Conservation (phyloP, 108 stramenopile genomes). For the Nannochloropsis oceanica region DNA sequence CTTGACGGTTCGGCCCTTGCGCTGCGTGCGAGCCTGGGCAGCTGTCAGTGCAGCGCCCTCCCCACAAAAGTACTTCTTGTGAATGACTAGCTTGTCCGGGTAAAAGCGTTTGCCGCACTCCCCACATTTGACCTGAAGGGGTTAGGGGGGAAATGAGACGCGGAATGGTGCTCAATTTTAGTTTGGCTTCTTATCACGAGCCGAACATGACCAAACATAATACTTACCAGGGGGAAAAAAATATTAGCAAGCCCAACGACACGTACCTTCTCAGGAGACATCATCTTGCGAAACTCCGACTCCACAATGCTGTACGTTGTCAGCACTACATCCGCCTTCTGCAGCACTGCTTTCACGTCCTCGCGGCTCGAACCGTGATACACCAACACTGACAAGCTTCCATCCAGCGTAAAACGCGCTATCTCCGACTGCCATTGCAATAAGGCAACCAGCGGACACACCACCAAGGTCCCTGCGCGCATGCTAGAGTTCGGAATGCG, state of each 20-base stretch:
- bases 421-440: constrained; percentile 91
- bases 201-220: too few species aligned
- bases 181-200: neutral
- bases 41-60: constrained; percentile 70
- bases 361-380: constrained; percentile 69
- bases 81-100: constrained; percentile 42
- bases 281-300: constrained; percentile 80
- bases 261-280: constrained; percentile 63
- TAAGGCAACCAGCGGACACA: constrained; percentile 88
- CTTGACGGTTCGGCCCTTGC: constrained; percentile 31
- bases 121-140: constrained; percentile 44
- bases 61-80: constrained; percentile 81
- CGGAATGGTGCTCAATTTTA: neutral
- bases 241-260: neutral
- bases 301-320: constrained; percentile 94
- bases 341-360: constrained; percentile 47
- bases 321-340: constrained; percentile 76
- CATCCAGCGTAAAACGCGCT: constrained; percentile 64
- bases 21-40: constrained; percentile 67
- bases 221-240: too few species aligned
- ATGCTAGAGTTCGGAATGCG: neutral
- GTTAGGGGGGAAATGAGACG: neutral
- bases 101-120: constrained; percentile 74
- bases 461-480: constrained; percentile 65
- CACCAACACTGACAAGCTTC: constrained; percentile 55